Evolutionary conservation across 768 basidiomycete species (phyloP).

Genomic region (Termitomyces bulborhizus): DNA sequence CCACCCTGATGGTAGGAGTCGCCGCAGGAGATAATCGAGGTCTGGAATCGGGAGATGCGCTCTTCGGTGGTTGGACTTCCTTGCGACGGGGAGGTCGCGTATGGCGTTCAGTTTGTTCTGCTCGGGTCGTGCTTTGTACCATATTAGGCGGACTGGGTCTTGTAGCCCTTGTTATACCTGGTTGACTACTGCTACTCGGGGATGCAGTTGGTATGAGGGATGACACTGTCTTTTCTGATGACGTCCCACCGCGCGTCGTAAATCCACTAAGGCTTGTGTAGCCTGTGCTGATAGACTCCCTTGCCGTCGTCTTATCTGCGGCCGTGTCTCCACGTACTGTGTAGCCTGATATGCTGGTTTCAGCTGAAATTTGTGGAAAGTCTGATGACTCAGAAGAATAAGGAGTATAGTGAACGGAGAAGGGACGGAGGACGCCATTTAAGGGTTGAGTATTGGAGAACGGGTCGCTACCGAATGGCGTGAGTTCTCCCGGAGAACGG

Average conservation of each 20-base stretch:
- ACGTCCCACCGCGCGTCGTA: slow-evolving; percentile 2
- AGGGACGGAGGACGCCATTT: not conserved
- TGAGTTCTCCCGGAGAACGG: not conserved
- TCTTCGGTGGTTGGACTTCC: not conserved
- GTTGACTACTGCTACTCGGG: not conserved
- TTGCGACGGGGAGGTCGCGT: not conserved
- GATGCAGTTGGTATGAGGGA: not conserved
- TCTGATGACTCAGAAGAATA: not conserved
- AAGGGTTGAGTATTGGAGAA: not conserved
- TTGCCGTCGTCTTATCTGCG: not conserved
- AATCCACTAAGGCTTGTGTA: slow-evolving; percentile 1
- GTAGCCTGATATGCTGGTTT: not conserved
- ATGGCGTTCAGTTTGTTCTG: not conserved
- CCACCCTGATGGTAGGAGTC: not conserved
- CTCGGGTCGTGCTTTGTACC: not conserved
- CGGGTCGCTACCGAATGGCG: slow-evolving; percentile 1
- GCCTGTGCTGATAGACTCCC: not conserved
- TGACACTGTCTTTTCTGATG: not conserved
- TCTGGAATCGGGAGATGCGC: not conserved
- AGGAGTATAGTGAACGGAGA: not conserved
- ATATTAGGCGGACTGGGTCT: not conserved
- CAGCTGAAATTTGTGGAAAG: not conserved
- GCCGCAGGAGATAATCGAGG: not conserved
- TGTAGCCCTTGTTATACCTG: not conserved
- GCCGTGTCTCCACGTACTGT: not conserved